Base-by-base conservation (phyloP, 2,329 filamentous ascomycete genomes). In the Penicillium sp. region DNA sequence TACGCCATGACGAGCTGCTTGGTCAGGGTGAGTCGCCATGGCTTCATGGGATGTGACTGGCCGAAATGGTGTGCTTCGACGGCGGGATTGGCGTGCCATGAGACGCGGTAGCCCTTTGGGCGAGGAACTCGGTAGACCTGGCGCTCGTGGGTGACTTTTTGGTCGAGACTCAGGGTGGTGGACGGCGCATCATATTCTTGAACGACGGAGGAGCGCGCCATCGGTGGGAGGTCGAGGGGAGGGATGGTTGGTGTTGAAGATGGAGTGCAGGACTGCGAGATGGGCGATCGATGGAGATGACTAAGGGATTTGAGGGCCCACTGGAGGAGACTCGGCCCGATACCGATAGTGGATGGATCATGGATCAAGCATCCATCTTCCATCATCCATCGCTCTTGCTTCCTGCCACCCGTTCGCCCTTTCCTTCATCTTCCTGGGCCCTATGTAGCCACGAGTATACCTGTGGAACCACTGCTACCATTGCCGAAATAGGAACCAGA, bases 61-160 rank as follows among this genome's bases (percentile, higher is more conserved):
- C 95, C 95, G 75, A 99, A 99, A 76, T 99, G 95, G 77, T 98
- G 94, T 73, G 90, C 90, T 79, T 99, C 95, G 74, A 98, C 96
- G 61, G 91, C 88, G 1, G 93, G 91, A 71, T 97, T 97, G 79
- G 92, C 92, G 76, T 99, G 95, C 78, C 93, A 98, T 10, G 94
- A 97, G 49, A 99, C 94, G 35, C 85, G 92, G 78, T 96, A 93
- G 67, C 92, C 93, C 72, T 90, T 88, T 1, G 94, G 93, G 38
- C 88, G 85, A 54, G 87, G 86, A 70, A 97, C 91, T 67, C 88
- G 89, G 76, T 91, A 81, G 62, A 82, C 77, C 61, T 85, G 81
- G 42, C 83, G 81, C 65, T 84, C 81, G 55, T 79, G 73, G 50
- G 78, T 74, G 67, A 85, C 81, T 64, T 86, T 84, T 37, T 78